A percentile compares a stretch with the other conserved stretches of the same genome.
Evolutionary conservation across 345 rosid genomes (phyloP).

Genomic region (Murraya koenigii): DNA sequence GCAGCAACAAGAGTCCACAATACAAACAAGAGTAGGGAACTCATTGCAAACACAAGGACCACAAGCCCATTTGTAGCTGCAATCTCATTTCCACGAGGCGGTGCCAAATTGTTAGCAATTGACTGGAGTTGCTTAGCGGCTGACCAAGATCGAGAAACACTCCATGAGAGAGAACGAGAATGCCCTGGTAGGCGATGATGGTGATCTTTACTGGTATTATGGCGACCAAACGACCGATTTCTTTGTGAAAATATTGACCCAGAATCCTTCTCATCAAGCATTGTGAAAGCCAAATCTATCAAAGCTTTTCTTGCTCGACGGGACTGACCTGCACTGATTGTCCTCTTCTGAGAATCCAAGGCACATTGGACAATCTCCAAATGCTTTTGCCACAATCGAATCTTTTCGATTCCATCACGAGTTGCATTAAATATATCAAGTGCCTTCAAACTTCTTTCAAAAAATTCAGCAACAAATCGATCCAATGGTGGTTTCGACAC

Average conservation of each 20-base stretch:
- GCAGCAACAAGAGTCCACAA: conserved; percentile 44
- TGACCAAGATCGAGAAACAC: conserved; percentile 44
- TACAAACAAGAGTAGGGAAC: conserved; percentile 30
- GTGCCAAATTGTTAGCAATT: conserved; percentile 25
- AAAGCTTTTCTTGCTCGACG: conserved; percentile 43
- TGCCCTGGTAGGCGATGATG: conserved; percentile 21
- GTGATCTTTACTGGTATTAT: conserved; percentile 14
- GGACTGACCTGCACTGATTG: conserved; percentile 32
- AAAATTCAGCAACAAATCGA: conserved; percentile 32
- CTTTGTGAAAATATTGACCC: conserved; percentile 30
- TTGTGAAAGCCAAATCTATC: conserved; percentile 34
- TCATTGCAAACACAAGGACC: conserved; percentile 29
- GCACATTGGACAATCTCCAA: conserved; percentile 41
- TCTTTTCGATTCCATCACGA: conserved; percentile 40
- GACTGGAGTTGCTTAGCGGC: conserved; percentile 43
- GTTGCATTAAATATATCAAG: conserved; percentile 43
- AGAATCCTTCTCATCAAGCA: conserved; percentile 42
- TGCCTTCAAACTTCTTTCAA: conserved; percentile 38
- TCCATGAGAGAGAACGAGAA: conserved; percentile 45
- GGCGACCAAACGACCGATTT: conserved; percentile 33
- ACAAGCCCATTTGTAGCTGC: conserved; percentile 36
- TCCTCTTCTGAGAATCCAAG: conserved; percentile 20
- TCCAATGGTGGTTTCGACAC: conserved; percentile 24
- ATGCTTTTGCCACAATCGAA: conserved; percentile 36
- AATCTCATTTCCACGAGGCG: conserved; percentile 33